Conservation (phyloP, 345 rosid genomes). For the Populus alba region DNA sequence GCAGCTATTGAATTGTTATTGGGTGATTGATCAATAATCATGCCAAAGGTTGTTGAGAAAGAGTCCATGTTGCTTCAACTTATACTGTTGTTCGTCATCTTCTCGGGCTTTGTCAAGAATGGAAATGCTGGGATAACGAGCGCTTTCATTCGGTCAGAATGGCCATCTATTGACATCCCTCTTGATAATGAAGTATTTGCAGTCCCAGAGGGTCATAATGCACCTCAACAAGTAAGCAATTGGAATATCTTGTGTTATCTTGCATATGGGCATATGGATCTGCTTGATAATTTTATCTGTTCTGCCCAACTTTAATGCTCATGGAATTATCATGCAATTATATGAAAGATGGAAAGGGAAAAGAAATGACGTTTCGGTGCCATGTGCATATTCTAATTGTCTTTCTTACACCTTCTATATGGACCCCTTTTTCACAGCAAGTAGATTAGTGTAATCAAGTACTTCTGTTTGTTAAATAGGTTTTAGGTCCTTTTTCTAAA, state of each 20-base stretch:
- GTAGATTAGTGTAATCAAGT: not conserved
- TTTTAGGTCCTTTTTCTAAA: not conserved
- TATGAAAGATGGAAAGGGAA: not conserved
- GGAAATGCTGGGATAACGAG: conserved; percentile 71
- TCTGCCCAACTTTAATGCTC: not conserved
- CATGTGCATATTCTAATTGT: not conserved
- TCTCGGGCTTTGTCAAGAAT: conserved; percentile 28
- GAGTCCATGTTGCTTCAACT: conserved; percentile 14
- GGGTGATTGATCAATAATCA: conserved; percentile 27
- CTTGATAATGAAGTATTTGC: conserved; percentile 64
- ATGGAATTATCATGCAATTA: not conserved
- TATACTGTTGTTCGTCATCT: conserved; percentile 24
- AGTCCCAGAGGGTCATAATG: conserved; percentile 72
- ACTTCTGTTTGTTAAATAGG: not conserved
- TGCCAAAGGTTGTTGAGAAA: conserved; percentile 25
- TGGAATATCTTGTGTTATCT: not conserved
- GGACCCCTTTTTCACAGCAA: not conserved
- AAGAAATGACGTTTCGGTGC: not conserved
- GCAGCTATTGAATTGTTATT: not conserved
- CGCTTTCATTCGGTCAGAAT: conserved; percentile 62
- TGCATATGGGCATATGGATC: not conserved
- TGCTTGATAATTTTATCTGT: not conserved
- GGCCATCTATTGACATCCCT: conserved; percentile 87
- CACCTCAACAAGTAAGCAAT: conserved; percentile 80
- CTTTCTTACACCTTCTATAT: not conserved